phyloP scores from a whole-genome alignment of 208 protist genomes.

The Leishmania amazonensis region DNA sequence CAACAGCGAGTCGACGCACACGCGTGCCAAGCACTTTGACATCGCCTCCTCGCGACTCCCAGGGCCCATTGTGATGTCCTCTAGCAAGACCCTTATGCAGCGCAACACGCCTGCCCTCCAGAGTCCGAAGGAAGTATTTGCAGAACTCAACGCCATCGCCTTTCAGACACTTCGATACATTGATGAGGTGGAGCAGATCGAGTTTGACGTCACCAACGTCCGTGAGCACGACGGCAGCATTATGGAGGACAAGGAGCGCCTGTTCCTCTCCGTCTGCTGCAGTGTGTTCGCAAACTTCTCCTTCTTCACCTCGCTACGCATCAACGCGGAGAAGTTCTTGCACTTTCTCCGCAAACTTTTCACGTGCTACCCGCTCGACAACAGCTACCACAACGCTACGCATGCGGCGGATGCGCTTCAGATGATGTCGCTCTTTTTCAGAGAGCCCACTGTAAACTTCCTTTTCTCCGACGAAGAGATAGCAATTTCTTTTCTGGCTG shows the following conservation, averaged over 20 bases:
- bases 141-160: constrained; percentile 66
- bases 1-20: constrained; percentile 5
- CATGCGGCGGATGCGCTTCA: constrained; percentile 87
- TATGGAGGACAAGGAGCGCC: constrained; percentile 73
- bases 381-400: constrained; percentile 79
- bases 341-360: constrained; percentile 68
- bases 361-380: constrained; percentile 56
- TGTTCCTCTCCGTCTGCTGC: constrained; percentile 83
- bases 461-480: constrained; percentile 89
- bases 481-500: constrained; percentile 74
- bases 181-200: constrained; percentile 74
- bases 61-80: constrained; percentile 8
- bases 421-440: constrained; percentile 83
- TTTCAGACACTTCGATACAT: constrained; percentile 79
- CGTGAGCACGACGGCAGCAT: constrained; percentile 71
- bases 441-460: constrained; percentile 65
- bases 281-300: constrained; percentile 87
- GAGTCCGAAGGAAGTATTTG: constrained; percentile 67
- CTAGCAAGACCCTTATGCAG: constrained; percentile 12
- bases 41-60: constrained; percentile 34
- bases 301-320: constrained; percentile 53
- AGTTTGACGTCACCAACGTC: constrained; percentile 73
- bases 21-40: constrained; percentile 36
- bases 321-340: constrained; percentile 63
- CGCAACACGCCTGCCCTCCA: constrained; percentile 52